Base-by-base conservation (phyloP, 306 rosid genomes). In the Nissolia schottii region DNA sequence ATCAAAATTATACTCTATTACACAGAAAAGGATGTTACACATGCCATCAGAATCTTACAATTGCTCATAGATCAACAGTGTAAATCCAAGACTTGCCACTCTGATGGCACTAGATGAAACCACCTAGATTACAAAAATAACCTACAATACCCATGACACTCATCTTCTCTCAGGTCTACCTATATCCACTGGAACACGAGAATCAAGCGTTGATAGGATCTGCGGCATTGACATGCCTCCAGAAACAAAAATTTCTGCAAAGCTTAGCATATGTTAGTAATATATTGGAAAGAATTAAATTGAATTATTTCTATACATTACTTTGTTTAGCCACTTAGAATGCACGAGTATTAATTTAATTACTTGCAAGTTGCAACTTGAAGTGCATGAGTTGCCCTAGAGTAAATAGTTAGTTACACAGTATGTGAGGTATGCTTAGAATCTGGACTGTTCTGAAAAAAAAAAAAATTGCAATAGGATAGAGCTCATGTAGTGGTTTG, bases 201-300 rank as follows among this genome's bases (percentile, higher is more conserved):
- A 54, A 69, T 90, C 97, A 43, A 88, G 34, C 2, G 88, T 88
- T 11, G 97, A 93, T 45, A 90, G 80, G 69, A 87, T 81, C 87
- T 90, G 98, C 9, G 98, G 98, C 98, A 93, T 93, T 31, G 98
- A 93, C 98, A 93, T 93, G 81, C 98, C 98, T 71, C 97, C 97
- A 19, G 98, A 93, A 51, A 93, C 98, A 1, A 93, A 89, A 74
- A 93, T 93, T 83, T 93, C 98, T 93, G 97, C 88, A 82, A 85
- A 78, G 61, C 4, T 60, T 2, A 37, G 43, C 41, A 1, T 7
- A 67, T 32, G 76, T 71, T 68, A 69, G 16, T 38, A 60, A 14
- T 37, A 43, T 41, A 55, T 7, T 3, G 18, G 13, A 56, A 41
- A 10, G 53, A 51, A 35, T 31, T 50, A 31, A 20, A 28, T 28